Base-by-base conservation (phyloP, 495 filamentous ascomycete genomes). In the Penicillium cosmopolitanum region DNA sequence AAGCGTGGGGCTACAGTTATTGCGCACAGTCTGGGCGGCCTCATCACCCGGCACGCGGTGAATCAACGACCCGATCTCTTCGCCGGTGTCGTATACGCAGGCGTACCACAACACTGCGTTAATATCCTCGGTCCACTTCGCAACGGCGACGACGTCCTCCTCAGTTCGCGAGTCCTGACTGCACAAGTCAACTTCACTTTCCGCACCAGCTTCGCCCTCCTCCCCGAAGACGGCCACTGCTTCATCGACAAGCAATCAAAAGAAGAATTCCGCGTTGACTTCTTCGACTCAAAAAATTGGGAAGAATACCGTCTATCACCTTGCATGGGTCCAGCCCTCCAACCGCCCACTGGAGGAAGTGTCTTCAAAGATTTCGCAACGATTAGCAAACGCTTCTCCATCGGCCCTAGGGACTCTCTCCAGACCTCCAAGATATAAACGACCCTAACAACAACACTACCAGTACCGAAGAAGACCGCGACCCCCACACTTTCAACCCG, bases 101-200 rank as follows among this genome's bases (percentile, higher is more conserved):
- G 93, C 16, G 87, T 87, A 0, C 93, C 94, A 3, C 85, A 93
- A 60, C 85, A 87, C 38, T 96, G 92, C 68, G 87, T 96, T 60
- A 96, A 96, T 71, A 94, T 97, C 48, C 83, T 97, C 13, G 94
- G 94, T 1, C 93, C 94, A 0, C 66, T 98, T 3, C 85, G 94
- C 46, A 96, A 95, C 66, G 93, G 93, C 12, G 94, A 97, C 67
- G 88, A 92, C 25, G 95, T 97, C 2, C 80, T 97, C 4, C 76
- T 98, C 35, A 96, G 92, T 67, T 92, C 92, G 19, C 90, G 91
- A 56, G 90, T 97, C 2, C 80, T 98, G 2, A 97, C 93, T 1
- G 93, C 95, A 0, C 92, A 97, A 72, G 93, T 96, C 51, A 96
- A 94, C 72, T 97, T 98, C 73, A 92, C 90, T 2, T 84, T 98